phyloP scores from a whole-genome alignment of 192 early-diverging fungal genomes.

The Entomortierella lignicola region DNA sequence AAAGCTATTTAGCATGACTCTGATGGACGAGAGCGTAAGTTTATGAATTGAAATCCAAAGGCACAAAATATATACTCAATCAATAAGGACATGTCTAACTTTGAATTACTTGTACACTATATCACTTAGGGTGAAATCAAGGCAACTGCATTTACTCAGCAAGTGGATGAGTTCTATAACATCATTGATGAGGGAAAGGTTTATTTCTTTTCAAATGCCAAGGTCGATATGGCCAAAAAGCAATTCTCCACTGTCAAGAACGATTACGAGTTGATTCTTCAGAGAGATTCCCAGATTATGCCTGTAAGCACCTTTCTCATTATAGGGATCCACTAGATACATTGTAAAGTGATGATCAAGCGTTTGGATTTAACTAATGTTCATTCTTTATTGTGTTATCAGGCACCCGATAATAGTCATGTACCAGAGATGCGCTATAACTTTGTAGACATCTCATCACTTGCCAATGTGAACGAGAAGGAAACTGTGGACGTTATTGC shows the following conservation, averaged over 20 bases:
- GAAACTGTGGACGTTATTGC: slow-evolving; percentile 80
- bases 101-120: background rate
- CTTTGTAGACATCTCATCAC: slow-evolving; percentile 74
- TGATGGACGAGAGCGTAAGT: slow-evolving; percentile 89
- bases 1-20: slow-evolving; percentile 87
- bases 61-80: too few species aligned
- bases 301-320: slow-evolving; percentile 34
- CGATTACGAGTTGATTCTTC: slow-evolving; percentile 93
- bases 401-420: slow-evolving; percentile 61
- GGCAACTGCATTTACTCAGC: slow-evolving; percentile 93
- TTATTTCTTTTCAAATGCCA: slow-evolving; percentile 87
- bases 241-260: slow-evolving; percentile 85
- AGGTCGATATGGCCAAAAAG: slow-evolving; percentile 85
- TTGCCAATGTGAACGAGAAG: slow-evolving; percentile 79
- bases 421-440: slow-evolving; percentile 71
- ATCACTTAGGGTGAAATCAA: slow-evolving; percentile 87
- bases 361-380: background rate
- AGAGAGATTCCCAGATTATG: slow-evolving; percentile 73
- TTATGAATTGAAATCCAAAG: background rate
- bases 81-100: background rate
- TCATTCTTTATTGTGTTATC: slow-evolving; percentile 37
- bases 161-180: slow-evolving; percentile 81
- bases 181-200: slow-evolving; percentile 82
- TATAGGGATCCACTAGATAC: background rate
- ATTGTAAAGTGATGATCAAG: background rate